Evolutionary conservation across 805 yeast species (phyloP).

Genomic region (Wickerhamia fluorescens): DNA sequence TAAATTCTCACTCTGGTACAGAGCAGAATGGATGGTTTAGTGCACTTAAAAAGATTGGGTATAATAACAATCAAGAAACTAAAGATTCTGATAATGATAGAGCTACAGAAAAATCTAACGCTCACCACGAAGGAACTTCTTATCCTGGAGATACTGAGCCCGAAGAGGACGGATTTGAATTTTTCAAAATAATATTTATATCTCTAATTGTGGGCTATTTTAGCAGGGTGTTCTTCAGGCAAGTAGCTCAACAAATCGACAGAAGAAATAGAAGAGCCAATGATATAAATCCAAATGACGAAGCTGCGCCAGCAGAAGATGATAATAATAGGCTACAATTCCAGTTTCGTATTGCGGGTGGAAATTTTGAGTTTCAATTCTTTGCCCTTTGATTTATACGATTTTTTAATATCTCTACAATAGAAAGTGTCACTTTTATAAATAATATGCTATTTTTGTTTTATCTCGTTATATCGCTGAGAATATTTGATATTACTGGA

Average conservation of each 20-base stretch:
- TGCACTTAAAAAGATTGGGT: conserved; percentile 26
- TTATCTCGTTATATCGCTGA: conserved; percentile 1
- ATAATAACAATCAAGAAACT: conserved; percentile 7
- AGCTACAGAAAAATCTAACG: conserved; percentile 18
- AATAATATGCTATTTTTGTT: no score
- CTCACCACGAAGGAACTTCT: conserved; percentile 28
- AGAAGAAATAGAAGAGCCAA: conserved; percentile 13
- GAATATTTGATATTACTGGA: conserved; percentile 19
- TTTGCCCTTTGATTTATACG: conserved; percentile 29
- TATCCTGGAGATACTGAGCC: conserved; percentile 14
- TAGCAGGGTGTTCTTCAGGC: no score
- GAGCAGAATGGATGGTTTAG: conserved; percentile 26
- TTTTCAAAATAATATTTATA: no score
- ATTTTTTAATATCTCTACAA: no score
- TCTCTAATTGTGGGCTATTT: no score
- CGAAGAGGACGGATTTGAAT: conserved; percentile 23
- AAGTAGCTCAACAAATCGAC: no score
- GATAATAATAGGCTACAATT: conserved; percentile 2
- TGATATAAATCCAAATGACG: conserved; percentile 2
- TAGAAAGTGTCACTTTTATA: no score
- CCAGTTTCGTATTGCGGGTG: conserved; percentile 16
- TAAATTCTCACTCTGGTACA: conserved; percentile 11
- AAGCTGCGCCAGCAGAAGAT: background rate
- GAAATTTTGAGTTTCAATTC: conserved; percentile 27
- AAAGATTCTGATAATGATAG: conserved; percentile 6